Conservation (phyloP, 345 rosid genomes). For the Sapria himalayana region DNA sequence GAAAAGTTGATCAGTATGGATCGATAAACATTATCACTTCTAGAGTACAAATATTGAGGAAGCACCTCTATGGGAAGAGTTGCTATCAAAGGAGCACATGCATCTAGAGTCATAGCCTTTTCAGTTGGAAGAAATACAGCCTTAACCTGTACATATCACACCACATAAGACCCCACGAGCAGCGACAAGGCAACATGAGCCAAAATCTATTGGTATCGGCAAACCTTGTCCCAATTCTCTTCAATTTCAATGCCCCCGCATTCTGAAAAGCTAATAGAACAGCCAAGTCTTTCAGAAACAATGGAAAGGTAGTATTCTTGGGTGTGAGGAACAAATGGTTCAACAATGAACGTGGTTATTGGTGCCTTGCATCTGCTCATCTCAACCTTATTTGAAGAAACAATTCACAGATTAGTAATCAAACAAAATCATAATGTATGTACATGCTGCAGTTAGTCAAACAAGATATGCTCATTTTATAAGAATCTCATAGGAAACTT, state of each 20-base stretch:
- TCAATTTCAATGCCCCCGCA: conserved; percentile 97
- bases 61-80: conserved; percentile 86
- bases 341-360: conserved; percentile 78
- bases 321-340: conserved; percentile 81
- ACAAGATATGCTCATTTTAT: too few relatives aligned
- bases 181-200: not conserved
- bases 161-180: conserved; percentile 2
- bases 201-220: not conserved
- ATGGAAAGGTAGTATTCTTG: conserved; percentile 74
- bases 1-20: too few relatives aligned
- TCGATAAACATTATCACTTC: conserved; percentile 12
- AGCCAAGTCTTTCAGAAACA: conserved; percentile 82
- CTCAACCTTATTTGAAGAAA: conserved; percentile 42
- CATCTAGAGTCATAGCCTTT: conserved; percentile 42
- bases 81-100: conserved; percentile 85
- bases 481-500: too few relatives aligned
- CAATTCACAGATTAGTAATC: conserved; percentile 5
- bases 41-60: conserved; percentile 3
- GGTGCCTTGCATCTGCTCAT: conserved; percentile 89
- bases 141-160: conserved; percentile 40
- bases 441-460: too few relatives aligned
- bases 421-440: too few relatives aligned
- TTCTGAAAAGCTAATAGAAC: conserved; percentile 75
- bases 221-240: conserved; percentile 97
- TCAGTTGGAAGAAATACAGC: conserved; percentile 56